Base-by-base conservation (phyloP, 495 filamentous ascomycete genomes). In the Acidomyces sp. region DNA sequence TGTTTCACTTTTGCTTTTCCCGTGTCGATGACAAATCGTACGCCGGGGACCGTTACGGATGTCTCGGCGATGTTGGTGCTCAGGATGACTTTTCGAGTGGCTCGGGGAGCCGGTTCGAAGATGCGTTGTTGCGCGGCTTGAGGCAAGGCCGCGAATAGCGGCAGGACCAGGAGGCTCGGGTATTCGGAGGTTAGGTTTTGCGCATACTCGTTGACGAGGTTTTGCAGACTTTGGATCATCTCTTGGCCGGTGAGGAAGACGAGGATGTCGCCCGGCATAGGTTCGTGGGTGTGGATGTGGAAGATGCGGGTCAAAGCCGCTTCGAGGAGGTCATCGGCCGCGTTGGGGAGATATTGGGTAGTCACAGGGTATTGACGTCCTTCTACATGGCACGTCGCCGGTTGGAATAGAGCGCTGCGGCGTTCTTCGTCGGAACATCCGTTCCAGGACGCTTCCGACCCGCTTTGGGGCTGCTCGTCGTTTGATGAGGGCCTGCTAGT, bases 11-110 rank as follows among this genome's bases (percentile, higher is more conserved):
- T 99, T 3, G 80, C 80, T 53, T 94, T 94, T 18, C 92, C 92
- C 52, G 82, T 81, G 55, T 99, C 92, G 21, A 99, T 67, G 21
- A 99, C 92, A 52, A 74, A 84, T 2, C 85, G 74, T 3, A 99
- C 85, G 2, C 92, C 92, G 6, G 88, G 77, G 0, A 99, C 86
- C 0, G 92, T 99, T 39, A 99, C 80, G 1, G 92, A 99, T 0
- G 92, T 96, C 54, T 99, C 92, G 17, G 92, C 92, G 48, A 99
- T 95, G 58, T 99, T 99, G 11, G 92, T 99, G 0, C 86, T 74
- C 2, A 99, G 68, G 9, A 99, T 84, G 6, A 99, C 62, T 52
- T 96, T 99, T 27, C 92, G 72, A 0, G 81, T 93, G 32, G 65
- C 68, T 15, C 74, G 71, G 1, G 82, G 79, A 20, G 84, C 68